A percentile compares a stretch with the other conserved stretches of the same genome.
These are phyloP conservation scores for Arthromyces matolae DNA, from an alignment of 768 basidiomycete genomes.

Conservation along the genomic window DNA sequence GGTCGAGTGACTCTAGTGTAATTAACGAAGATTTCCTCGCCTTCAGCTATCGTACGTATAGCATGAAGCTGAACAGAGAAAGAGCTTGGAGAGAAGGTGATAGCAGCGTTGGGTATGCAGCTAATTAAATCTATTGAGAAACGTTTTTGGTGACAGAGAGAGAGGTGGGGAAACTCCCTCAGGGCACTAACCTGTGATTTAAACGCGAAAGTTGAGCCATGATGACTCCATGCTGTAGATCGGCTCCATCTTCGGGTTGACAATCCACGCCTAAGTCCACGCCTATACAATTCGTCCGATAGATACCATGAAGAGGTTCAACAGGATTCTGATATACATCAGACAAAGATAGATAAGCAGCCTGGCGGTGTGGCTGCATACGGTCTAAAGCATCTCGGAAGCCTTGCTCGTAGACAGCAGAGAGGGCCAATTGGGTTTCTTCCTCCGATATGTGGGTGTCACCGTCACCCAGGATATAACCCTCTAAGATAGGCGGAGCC, in stretches of 20 bases:
- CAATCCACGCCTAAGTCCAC: background rate
- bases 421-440: background rate
- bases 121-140: too few species aligned
- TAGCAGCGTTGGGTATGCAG: background rate
- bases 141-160: too few species aligned
- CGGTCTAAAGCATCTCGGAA: background rate
- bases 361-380: background rate
- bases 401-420: background rate
- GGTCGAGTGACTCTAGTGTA: background rate
- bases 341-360: background rate
- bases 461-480: too few species aligned
- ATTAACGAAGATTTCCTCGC: background rate
- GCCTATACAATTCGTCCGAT: background rate
- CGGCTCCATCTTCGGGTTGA: background rate
- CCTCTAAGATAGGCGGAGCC: background rate
- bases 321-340: background rate
- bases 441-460: background rate
- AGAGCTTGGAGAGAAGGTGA: background rate
- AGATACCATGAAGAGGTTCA: background rate
- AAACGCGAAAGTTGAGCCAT: background rate
- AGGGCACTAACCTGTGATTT: constrained; percentile 1
- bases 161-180: too few species aligned
- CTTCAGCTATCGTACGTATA: background rate
- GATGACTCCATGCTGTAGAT: background rate
- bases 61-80: constrained; percentile 1